Evolutionary conservation across 306 rosid species (phyloP).

Genomic region (Cicer judaicum): DNA sequence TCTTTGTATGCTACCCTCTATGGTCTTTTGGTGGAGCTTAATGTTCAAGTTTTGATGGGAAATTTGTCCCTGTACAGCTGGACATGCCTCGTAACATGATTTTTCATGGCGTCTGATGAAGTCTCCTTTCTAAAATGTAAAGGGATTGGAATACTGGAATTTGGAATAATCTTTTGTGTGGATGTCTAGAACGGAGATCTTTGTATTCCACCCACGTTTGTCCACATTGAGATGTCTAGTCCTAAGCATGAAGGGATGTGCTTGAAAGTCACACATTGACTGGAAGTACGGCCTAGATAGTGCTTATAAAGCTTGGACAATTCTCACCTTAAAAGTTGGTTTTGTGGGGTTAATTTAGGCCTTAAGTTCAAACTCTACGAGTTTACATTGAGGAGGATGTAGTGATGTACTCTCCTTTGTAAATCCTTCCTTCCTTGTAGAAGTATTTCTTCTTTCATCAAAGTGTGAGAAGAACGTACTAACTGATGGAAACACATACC

Average conservation of each 20-base stretch:
- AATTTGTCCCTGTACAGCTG: constrained; percentile 32
- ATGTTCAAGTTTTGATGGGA: constrained; percentile 14
- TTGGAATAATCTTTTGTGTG: not conserved
- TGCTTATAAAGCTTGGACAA: not conserved
- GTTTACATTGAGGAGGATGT: constrained; percentile 15
- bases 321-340: not conserved
- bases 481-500: constrained; percentile 21
- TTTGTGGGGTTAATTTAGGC: not conserved
- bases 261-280: not conserved
- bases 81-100: constrained; percentile 7
- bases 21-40: constrained; percentile 10
- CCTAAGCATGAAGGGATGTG: not conserved
- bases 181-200: not conserved
- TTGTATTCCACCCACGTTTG: not conserved
- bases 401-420: not conserved
- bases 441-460: constrained; percentile 18
- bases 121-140: constrained; percentile 18
- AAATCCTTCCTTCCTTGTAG: constrained; percentile 21
- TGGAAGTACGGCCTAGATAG: not conserved
- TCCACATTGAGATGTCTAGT: not conserved
- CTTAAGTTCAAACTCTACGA: not conserved
- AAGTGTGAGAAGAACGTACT: constrained; percentile 14
- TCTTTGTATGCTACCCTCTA: constrained; percentile 15
- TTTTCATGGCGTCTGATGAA: constrained; percentile 9
- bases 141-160: not conserved